Conservation (phyloP, 306 rosid genomes). For the Prinsepia uniflora region DNA sequence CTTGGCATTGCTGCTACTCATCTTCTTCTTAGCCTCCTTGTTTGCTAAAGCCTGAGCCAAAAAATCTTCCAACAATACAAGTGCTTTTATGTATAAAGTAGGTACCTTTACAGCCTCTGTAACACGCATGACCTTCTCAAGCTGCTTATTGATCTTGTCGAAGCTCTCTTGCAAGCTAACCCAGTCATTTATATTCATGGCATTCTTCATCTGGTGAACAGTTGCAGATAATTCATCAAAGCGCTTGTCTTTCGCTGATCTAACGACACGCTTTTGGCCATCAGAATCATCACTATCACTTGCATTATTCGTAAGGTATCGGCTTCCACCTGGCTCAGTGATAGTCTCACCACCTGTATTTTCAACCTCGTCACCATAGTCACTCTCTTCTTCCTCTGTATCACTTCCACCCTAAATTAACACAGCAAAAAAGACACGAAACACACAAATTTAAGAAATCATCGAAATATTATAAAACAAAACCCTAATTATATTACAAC, state of each 20-base stretch:
- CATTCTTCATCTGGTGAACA: slow-evolving; percentile 92
- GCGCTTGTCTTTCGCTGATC: slow-evolving; percentile 84
- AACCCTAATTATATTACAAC: background rate
- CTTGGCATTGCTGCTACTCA: slow-evolving; percentile 99
- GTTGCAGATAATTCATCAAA: slow-evolving; percentile 83
- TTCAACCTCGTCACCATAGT: slow-evolving; percentile 50
- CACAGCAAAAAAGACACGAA: background rate
- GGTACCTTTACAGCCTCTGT: slow-evolving; percentile 83
- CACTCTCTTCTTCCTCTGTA: slow-evolving; percentile 73
- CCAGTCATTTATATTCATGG: slow-evolving; percentile 96
- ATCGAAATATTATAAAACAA: background rate
- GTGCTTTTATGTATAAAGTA: slow-evolving; percentile 71
- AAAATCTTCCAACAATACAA: slow-evolving; percentile 88
- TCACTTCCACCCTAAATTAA: slow-evolving; percentile 61
- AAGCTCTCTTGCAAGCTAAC: slow-evolving; percentile 94
- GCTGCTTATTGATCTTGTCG: slow-evolving; percentile 87
- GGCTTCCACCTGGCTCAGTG: slow-evolving; percentile 25
- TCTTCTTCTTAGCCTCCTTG: slow-evolving; percentile 94
- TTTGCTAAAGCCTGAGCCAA: slow-evolving; percentile 80
- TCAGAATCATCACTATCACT: slow-evolving; percentile 75
- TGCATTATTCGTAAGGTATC: slow-evolving; percentile 36
- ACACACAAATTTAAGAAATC: background rate
- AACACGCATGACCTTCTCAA: slow-evolving; percentile 94
- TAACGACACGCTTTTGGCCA: slow-evolving; percentile 61
- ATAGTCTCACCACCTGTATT: slow-evolving; percentile 35